Base-by-base conservation (phyloP, 2,329 filamentous ascomycete species). In the Diaporthe sp. region DNA sequence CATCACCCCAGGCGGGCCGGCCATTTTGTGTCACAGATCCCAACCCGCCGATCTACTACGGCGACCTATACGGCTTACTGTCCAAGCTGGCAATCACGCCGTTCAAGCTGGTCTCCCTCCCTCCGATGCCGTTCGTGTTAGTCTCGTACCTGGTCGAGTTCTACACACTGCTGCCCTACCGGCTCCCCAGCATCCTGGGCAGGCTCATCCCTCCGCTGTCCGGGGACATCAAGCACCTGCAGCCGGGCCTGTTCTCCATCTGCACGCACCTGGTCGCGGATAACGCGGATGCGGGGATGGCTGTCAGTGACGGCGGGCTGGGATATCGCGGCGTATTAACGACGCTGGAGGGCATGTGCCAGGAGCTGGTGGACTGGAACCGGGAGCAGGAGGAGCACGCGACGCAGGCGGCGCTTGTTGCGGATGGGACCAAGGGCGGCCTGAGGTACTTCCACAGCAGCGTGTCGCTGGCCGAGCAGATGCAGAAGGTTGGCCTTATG, bases 21-120 rank as follows among this genome's bases (percentile, higher is more conserved):
- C 85, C 85, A 0, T 87, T 84, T 71, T 78, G 82, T 0, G 78
- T 86, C 9, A 86, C 85, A 0, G 85, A 86, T 72, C 85, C 85
- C 0, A 86, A 85, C 76, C 81, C 81, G 13, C 84, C 84, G 9
- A 85, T 86, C 71, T 77, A 77, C 12, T 85, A 84, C 71, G 61
- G 69, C 6, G 84, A 86, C 72, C 74, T 86, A 42, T 85, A 85
- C 76, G 74, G 75, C 1, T 77, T 82, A 2, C 78, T 86, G 55
- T 75, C 75, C 61, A 82, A 79, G 3, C 78, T 86, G 4, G 82
- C 82, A 7, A 71, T 78, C 19, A 84, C 84, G n/a, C 81, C 80
- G 0, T 85, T 86, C 77, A 78, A 77, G 22, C 79, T 78, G 2
- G 25, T 84, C 1, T 50, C 71, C 1, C 69, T 86, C 1, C 80